Percentiles rank a stretch among this genome's conserved stretches.
Conservation (phyloP, 805 yeast species). For the Nakazawaea pomicola region DNA sequence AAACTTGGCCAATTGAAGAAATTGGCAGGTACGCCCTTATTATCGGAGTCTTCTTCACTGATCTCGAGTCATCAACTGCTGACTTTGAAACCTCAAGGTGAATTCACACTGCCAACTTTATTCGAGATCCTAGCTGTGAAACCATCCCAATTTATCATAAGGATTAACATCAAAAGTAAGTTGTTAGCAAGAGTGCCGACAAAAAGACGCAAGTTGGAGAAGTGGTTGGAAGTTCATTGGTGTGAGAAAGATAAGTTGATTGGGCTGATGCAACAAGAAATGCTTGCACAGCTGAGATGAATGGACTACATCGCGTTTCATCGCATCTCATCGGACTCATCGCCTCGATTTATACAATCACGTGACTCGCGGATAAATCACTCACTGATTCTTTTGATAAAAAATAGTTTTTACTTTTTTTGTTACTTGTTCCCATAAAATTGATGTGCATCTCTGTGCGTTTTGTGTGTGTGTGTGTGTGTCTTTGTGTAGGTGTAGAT, state of each 20-base stretch:
- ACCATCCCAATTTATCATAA: conserved; percentile 28
- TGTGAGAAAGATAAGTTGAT: conserved; percentile 55
- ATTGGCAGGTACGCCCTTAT: background rate
- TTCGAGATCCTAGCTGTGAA: conserved; percentile 30
- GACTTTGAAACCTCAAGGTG: conserved; percentile 11
- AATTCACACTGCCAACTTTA: conserved; percentile 30
- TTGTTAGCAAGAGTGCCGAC: conserved; percentile 42
- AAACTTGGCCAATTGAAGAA: background rate
- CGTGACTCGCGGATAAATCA: too few relatives aligned
- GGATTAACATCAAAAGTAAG: conserved; percentile 44
- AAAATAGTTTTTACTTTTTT: too few relatives aligned
- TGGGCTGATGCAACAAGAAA: conserved; percentile 28
- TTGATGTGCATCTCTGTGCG: too few relatives aligned
- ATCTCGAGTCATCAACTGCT: conserved; percentile 4
- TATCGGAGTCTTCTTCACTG: conserved; percentile 1
- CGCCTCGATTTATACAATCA: background rate
- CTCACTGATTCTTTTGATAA: too few relatives aligned
- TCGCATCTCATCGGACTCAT: conserved; percentile 5
- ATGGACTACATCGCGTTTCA: too few relatives aligned
- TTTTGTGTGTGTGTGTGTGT: background rate
- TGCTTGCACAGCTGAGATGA: conserved; percentile 16
- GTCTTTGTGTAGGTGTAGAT: too few relatives aligned
- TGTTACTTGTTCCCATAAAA: too few relatives aligned
- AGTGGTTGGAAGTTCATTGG: conserved; percentile 79
- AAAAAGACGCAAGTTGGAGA: conserved; percentile 54